Evolutionary conservation across 305 asterid genomes (phyloP).

Genomic region (Solanum hybrid): DNA sequence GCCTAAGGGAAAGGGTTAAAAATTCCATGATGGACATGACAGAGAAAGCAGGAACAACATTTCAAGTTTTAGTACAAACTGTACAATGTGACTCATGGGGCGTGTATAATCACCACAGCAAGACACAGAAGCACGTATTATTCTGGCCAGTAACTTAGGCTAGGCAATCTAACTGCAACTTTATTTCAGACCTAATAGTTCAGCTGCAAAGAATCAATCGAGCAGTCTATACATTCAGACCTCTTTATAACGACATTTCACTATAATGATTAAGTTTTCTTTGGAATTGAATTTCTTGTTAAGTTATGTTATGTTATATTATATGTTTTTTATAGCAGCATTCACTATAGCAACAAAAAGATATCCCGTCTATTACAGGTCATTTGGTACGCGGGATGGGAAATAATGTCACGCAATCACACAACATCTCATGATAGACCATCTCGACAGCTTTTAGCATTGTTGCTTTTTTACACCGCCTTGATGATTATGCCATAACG

Average conservation of each 20-base stretch:
- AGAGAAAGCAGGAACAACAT: neutral
- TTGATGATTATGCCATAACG: neutral
- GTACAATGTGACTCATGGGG: neutral
- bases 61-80: neutral
- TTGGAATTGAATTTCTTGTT: neutral
- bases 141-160: neutral
- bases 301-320: neutral
- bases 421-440: neutral
- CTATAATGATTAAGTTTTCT: neutral
- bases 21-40: neutral
- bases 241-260: neutral
- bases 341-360: neutral
- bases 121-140: neutral
- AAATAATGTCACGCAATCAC: neutral
- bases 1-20: neutral
- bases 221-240: neutral
- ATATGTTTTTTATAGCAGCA: neutral
- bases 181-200: neutral
- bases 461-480: neutral
- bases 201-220: neutral
- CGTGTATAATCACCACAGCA: neutral
- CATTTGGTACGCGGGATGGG: neutral
- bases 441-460: neutral
- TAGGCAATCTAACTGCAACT: neutral
- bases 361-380: neutral